Percentiles rank a stretch among this genome's conserved stretches.
Conservation (phyloP, 192 early-diverging fungal genomes). For the Polychytrium aggregatum region DNA sequence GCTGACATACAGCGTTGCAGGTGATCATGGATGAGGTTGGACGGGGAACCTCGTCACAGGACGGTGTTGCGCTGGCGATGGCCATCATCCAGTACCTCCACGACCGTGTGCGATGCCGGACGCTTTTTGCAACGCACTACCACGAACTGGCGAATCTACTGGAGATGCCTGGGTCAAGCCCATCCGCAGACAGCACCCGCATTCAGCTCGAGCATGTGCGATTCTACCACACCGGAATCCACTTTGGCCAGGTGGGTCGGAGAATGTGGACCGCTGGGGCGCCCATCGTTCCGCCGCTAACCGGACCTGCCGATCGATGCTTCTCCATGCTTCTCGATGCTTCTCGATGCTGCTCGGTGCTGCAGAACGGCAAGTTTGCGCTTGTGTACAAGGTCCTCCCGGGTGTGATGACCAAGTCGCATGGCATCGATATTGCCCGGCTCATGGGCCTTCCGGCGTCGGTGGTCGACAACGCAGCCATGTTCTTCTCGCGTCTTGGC, state of each 20-base stretch:
- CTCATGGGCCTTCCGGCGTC: conserved; percentile 47
- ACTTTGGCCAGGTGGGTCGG: conserved; percentile 1
- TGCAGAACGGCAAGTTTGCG: conserved; percentile 32
- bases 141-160: conserved; percentile 45
- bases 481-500: no score
- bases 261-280: background rate
- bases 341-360: background rate
- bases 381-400: conserved; percentile 55
- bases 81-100: conserved; percentile 51
- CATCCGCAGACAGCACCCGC: background rate
- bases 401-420: conserved; percentile 53
- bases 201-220: background rate
- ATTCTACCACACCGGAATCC: conserved; percentile 1
- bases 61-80: conserved; percentile 62
- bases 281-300: background rate
- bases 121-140: conserved; percentile 75
- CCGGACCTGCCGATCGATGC: background rate
- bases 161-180: background rate
- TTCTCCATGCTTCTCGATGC: background rate
- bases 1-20: no score
- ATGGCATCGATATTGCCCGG: conserved; percentile 63
- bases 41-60: conserved; percentile 63
- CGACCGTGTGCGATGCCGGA: conserved; percentile 29
- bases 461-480: no score
- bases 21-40: conserved; percentile 79